A percentile compares a stretch with the other conserved stretches of the same genome.
These are phyloP conservation scores for Coemansia umbellata DNA, from an alignment of 192 early-diverging fungal genomes.

Conservation along the genomic window DNA sequence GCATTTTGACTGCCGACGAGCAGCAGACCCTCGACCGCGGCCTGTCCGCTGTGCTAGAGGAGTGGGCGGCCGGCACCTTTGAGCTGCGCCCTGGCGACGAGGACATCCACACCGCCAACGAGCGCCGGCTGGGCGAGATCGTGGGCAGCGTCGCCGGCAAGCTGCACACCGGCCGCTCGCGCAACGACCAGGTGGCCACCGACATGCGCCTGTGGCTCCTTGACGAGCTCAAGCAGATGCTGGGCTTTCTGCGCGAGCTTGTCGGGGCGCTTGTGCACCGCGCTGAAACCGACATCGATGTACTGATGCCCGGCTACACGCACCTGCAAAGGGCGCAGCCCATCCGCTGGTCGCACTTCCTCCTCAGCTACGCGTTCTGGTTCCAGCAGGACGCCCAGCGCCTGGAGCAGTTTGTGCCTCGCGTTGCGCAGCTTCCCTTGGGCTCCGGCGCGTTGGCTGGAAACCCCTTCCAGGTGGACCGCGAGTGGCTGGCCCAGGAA, in stretches of 20 bases:
- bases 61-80: constrained; percentile 81
- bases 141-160: constrained; percentile 92
- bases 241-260: constrained; percentile 69
- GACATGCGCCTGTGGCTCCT: constrained; percentile 95
- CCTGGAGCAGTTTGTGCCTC: constrained; percentile 73
- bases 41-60: constrained; percentile 67
- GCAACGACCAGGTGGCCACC: constrained; percentile 98
- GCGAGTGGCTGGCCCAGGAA: constrained; percentile 81
- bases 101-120: constrained; percentile 99
- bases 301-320: constrained; percentile 99
- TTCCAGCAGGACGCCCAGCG: constrained; percentile 88
- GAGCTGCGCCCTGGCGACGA: constrained; percentile 76
- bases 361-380: constrained; percentile 86
- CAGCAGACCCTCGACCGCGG: constrained; percentile 68
- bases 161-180: constrained; percentile 92
- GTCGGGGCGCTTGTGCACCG: constrained; percentile 69
- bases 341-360: constrained; percentile 93
- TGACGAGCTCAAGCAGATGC: constrained; percentile 65
- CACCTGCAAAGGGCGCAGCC: constrained; percentile 98
- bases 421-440: constrained; percentile 81
- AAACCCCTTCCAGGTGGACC: constrained; percentile 95
- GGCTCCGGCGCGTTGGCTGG: constrained; percentile 95
- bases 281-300: constrained; percentile 86
- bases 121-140: constrained; percentile 88
- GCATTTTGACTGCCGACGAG: constrained; percentile 78